phyloP scores from a whole-genome alignment of 768 basidiomycete species.

The Boletus sp. region DNA sequence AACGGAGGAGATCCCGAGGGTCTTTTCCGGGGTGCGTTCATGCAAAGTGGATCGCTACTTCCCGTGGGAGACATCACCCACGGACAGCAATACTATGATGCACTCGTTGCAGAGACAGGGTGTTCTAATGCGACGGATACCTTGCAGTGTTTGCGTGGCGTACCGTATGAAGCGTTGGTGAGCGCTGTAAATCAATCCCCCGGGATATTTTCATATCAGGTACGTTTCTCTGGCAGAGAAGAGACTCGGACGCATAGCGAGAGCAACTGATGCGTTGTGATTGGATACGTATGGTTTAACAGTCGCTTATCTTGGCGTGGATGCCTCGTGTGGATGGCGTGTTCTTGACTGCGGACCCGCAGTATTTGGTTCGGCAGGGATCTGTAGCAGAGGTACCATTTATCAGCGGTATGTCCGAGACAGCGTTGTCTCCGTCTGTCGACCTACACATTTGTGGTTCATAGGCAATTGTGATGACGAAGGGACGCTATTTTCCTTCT shows the following conservation, averaged over 20 bases:
- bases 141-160: conserved; percentile 33
- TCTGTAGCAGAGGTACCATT: conserved; percentile 22
- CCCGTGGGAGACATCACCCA: conserved; percentile 15
- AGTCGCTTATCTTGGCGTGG: too few relatives aligned
- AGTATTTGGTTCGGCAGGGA: too few relatives aligned
- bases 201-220: conserved; percentile 31
- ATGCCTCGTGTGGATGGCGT: too few relatives aligned
- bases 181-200: conserved; percentile 34
- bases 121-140: conserved; percentile 29
- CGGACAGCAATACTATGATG: conserved; percentile 29
- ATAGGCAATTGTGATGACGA: conserved; percentile 41
- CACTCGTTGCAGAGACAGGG: conserved; percentile 26
- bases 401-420: conserved; percentile 3
- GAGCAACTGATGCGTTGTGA: neutral
- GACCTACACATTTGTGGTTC: too few relatives aligned
- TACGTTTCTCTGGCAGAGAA: conserved; percentile 3
- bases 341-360: too few relatives aligned
- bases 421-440: neutral
- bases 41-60: conserved; percentile 42
- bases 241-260: neutral
- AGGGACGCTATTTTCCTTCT: conserved; percentile 44
- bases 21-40: conserved; percentile 30
- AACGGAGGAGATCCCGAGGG: too few relatives aligned
- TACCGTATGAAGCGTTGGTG: conserved; percentile 30
- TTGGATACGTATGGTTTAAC: neutral